Evolutionary conservation across 495 filamentous ascomycete genomes (phyloP).

Genomic region (Pyronema omphalodes): DNA sequence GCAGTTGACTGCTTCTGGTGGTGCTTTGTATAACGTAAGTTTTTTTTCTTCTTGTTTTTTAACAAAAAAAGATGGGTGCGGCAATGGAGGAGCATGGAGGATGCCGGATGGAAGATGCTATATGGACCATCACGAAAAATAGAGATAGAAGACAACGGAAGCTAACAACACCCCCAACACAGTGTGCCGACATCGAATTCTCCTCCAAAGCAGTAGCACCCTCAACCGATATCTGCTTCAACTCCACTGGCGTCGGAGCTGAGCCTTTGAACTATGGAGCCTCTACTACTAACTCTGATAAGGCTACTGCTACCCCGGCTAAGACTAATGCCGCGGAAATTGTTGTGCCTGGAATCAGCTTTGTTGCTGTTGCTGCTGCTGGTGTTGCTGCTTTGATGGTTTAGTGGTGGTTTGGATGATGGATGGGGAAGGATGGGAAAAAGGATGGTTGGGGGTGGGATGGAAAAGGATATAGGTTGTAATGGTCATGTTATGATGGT

Average conservation of each 20-base stretch:
- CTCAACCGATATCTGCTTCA: conserved; percentile 29
- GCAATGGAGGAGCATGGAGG: neutral
- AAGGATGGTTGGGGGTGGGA: too few species aligned
- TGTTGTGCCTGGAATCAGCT: neutral
- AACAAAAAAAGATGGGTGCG: neutral
- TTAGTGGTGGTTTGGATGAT: neutral
- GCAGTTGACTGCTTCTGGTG: conserved; percentile 32
- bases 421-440: too few species aligned
- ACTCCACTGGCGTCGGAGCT: conserved; percentile 26
- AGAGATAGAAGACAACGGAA: neutral
- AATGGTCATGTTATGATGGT: too few species aligned
- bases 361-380: neutral
- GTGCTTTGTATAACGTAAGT: conserved; percentile 43
- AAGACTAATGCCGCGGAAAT: neutral
- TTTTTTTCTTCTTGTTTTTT: neutral
- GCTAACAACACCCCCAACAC: conserved; percentile 5
- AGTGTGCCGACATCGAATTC: conserved; percentile 50
- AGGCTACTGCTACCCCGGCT: neutral
- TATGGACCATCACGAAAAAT: too few species aligned
- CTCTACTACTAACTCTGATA: neutral
- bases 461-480: too few species aligned
- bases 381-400: conserved; percentile 5
- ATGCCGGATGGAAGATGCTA: neutral
- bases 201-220: conserved; percentile 28
- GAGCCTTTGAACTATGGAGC: conserved; percentile 8